phyloP scores from a whole-genome alignment of 495 filamentous ascomycete genomes.

The Daldinia bambusicola region DNA sequence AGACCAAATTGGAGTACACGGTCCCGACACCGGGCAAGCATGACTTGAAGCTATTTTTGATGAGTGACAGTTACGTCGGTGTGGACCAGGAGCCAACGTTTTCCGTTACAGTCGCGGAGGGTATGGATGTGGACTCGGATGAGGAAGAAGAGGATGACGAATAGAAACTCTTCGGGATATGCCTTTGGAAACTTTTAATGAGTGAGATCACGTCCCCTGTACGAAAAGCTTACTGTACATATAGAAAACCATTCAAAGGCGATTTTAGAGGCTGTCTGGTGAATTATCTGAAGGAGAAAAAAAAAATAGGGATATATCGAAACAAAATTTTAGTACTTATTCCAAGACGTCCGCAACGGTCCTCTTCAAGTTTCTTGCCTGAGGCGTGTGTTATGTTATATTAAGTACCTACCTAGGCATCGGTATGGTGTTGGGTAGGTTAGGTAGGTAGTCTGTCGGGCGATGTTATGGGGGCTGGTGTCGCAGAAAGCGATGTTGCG shows the following conservation, averaged over 20 bases:
- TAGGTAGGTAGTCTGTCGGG: neutral
- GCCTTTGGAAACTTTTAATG: slow-evolving; percentile 16
- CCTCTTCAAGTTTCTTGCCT: slow-evolving; percentile 1
- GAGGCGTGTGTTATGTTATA: neutral
- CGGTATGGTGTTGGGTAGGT: slow-evolving; percentile 9
- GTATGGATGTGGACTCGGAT: slow-evolving; percentile 93
- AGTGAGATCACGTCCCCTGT: slow-evolving; percentile 37
- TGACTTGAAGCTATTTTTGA: slow-evolving; percentile 89
- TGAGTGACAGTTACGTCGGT: slow-evolving; percentile 97
- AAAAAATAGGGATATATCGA: slow-evolving; percentile 25
- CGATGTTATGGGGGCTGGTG: slow-evolving; percentile 5
- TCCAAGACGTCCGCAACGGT: neutral
- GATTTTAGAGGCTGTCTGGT: slow-evolving; percentile 26
- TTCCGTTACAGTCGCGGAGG: slow-evolving; percentile 83
- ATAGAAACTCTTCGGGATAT: slow-evolving; percentile 24
- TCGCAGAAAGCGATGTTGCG: slow-evolving; percentile 20
- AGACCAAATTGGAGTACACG: slow-evolving; percentile 85
- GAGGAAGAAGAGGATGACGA: slow-evolving; percentile 75
- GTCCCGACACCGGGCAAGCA: slow-evolving; percentile 86
- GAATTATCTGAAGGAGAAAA: slow-evolving; percentile 29
- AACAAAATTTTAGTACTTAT: slow-evolving; percentile 24
- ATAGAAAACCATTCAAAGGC: slow-evolving; percentile 36
- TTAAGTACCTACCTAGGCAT: neutral
- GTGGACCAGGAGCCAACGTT: slow-evolving; percentile 96
- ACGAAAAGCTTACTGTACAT: slow-evolving; percentile 50